Conservation (phyloP, 345 rosid species). For the Hevea brasiliensis region DNA sequence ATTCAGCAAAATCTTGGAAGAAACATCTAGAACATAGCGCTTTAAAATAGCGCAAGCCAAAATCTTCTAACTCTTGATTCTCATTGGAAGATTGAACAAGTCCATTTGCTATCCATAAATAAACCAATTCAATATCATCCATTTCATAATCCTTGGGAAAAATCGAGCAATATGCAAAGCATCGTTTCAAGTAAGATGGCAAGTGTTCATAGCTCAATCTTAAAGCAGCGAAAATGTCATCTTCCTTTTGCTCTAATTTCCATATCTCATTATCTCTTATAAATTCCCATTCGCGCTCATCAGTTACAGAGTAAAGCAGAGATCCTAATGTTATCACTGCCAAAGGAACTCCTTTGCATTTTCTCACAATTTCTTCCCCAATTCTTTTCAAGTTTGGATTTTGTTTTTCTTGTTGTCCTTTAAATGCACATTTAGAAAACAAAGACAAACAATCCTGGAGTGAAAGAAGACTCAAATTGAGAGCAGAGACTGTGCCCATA, state of each 20-base stretch:
- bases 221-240: conserved; percentile 7
- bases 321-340: conserved; percentile 25
- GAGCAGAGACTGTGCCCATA: background rate
- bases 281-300: background rate
- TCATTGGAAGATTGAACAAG: background rate
- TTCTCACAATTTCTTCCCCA: conserved; percentile 29
- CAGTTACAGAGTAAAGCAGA: conserved; percentile 5
- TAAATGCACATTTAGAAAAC: conserved; percentile 30
- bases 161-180: conserved; percentile 19
- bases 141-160: conserved; percentile 25
- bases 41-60: conserved; percentile 12
- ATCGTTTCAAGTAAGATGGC: conserved; percentile 5
- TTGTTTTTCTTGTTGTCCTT: background rate
- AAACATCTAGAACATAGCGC: background rate
- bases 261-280: background rate
- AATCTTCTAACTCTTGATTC: conserved; percentile 13
- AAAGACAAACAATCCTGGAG: conserved; percentile 18
- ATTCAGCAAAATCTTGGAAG: background rate
- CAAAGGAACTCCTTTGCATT: conserved; percentile 36
- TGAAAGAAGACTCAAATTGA: conserved; percentile 9
- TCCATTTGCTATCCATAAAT: conserved; percentile 31
- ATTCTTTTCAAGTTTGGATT: conserved; percentile 4
- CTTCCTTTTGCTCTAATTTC: conserved; percentile 1
- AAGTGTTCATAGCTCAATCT: conserved; percentile 16
- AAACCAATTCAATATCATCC: accelerated